Conservation (phyloP, 495 filamentous ascomycete genomes). For the Cenococcum geophilum region DNA sequence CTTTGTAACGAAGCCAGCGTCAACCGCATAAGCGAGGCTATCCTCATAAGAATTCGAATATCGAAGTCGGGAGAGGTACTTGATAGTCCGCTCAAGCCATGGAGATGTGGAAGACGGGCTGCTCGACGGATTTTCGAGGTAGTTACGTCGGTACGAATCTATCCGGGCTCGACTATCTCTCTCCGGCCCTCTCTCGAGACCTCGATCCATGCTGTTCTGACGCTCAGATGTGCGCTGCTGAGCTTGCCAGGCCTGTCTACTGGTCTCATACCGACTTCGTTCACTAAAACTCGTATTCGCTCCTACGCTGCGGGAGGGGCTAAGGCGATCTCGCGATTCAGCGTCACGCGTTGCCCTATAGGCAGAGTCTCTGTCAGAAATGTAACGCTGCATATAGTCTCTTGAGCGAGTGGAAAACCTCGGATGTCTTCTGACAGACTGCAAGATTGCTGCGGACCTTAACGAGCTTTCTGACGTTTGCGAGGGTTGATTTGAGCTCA, state of each 20-base stretch:
- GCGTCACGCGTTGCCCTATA: conserved; percentile 8
- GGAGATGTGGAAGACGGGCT: conserved; percentile 27
- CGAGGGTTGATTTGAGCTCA: conserved; percentile 40
- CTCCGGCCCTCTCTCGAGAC: conserved; percentile 43
- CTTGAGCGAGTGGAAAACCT: conserved; percentile 26
- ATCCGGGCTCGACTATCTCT: conserved; percentile 45
- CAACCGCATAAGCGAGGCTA: conserved; percentile 48
- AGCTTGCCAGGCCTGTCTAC: conserved; percentile 23
- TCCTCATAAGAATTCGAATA: conserved; percentile 52
- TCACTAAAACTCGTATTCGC: background rate
- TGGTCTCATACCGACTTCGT: conserved; percentile 12
- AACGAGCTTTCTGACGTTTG: conserved; percentile 27
- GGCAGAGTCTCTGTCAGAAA: conserved; percentile 21
- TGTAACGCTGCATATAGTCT: conserved; percentile 22
- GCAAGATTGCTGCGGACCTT: conserved; percentile 30
- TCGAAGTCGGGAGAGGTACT: conserved; percentile 58
- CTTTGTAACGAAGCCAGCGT: conserved; percentile 42
- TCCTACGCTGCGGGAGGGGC: background rate
- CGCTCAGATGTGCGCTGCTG: conserved; percentile 20
- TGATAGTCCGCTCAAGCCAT: conserved; percentile 56
- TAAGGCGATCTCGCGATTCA: conserved; percentile 14
- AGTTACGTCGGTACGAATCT: conserved; percentile 48
- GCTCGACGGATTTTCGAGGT: conserved; percentile 40
- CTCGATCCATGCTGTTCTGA: conserved; percentile 31
- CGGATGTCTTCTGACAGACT: conserved; percentile 29